phyloP scores from a whole-genome alignment of 179 eudicot genomes.

The Patellifolia procumbens region DNA sequence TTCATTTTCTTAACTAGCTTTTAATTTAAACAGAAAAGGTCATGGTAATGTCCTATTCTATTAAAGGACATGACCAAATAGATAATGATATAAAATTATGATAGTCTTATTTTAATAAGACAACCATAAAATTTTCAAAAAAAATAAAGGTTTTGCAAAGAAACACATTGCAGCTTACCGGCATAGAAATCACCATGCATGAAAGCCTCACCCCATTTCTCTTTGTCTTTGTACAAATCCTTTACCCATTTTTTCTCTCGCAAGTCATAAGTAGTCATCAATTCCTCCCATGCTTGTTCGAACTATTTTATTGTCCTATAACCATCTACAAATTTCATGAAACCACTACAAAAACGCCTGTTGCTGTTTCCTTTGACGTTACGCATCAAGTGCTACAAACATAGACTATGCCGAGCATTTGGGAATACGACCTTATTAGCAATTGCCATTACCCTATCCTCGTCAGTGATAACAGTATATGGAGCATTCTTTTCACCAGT shows the following conservation, averaged over 20 bases:
- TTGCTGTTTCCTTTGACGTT: neutral
- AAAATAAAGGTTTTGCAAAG: too few species aligned
- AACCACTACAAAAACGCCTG: neutral
- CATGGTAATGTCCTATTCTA: too few species aligned
- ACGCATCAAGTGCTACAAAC: conserved; percentile 2
- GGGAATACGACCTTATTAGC: neutral
- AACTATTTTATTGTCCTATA: neutral
- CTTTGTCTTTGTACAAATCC: neutral
- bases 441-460: conserved; percentile 3
- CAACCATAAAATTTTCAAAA: too few species aligned
- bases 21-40: too few species aligned
- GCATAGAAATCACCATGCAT: neutral
- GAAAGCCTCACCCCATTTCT: neutral
- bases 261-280: neutral
- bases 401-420: neutral
- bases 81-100: too few species aligned
- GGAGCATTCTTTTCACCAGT: neutral
- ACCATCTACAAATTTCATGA: conserved; percentile 2
- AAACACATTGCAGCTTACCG: neutral
- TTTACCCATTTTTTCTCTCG: neutral
- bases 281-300: neutral
- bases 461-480: neutral
- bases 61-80: too few species aligned
- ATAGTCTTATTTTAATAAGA: too few species aligned
- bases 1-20: too few species aligned